Base-by-base conservation (phyloP, 2,329 filamentous ascomycete genomes). In the Coniella lustricola region DNA sequence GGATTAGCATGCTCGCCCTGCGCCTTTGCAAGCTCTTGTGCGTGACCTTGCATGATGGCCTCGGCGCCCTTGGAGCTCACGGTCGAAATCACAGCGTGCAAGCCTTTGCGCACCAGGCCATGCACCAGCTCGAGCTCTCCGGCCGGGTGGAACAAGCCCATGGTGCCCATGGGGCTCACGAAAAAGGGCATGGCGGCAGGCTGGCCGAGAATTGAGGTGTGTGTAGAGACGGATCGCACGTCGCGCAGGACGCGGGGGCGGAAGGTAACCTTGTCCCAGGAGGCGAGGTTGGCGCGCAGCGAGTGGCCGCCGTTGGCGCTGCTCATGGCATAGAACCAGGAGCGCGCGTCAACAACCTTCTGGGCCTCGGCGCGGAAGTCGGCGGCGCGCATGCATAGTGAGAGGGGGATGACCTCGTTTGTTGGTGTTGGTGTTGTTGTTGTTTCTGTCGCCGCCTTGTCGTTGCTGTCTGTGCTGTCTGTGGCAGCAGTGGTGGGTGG, bases 311-410 rank as follows among this genome's bases (percentile, higher is more conserved):
- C 52, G 53, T 61, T 60, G 20, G 62, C 57, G 3, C 57, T 61
- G 44, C 57, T 60, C 8, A 60, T 58, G 20, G 56, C 51, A 55
- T 62, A 66, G 3, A 59, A 51, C 50, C 56, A 60, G 16, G 81
- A 75, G 1, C 80, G 85, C 44, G 77, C 79, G 42, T 75, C 76
- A 58, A 87, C 84, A 13, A 86, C 64, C 46, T 74, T 71, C 56
- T 76, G 73, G 1, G 63, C 62, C 5, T 58, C 60, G 4, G 53
- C 37, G 21, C 44, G 81, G 81, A 54, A 87, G 73, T 52, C 81
- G 73, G 35, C 53, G 34, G 42, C 58, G 37, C 38, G 60, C 44
- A 59, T 52, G 52, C 61, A 61, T 41, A 58, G 56, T 22, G 62
- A 59, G 25, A 65, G 56, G 18, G 62, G 61, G 29, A 57, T 58